Conservation (phyloP, 208 protist species). For the Tritrichomonas musculus region DNA sequence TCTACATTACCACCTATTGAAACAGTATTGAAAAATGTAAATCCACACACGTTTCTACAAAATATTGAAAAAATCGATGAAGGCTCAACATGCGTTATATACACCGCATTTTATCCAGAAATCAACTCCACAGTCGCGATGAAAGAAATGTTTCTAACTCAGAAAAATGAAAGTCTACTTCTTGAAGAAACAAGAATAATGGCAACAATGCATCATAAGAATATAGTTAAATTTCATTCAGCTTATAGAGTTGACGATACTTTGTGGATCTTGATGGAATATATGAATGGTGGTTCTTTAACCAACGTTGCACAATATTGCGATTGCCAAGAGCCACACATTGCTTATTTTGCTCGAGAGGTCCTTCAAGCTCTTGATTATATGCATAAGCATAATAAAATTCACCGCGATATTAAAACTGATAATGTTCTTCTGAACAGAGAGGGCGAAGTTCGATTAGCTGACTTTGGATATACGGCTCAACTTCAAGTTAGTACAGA, state of each 20-base stretch:
- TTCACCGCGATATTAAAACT: constrained; percentile 47
- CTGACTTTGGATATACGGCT: constrained; percentile 39
- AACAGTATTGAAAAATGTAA: background rate
- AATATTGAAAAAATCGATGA: background rate
- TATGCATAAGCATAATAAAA: constrained; percentile 35
- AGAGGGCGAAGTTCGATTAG: constrained; percentile 38
- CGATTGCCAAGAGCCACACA: constrained; percentile 27
- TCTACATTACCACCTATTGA: background rate
- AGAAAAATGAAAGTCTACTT: background rate
- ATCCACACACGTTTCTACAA: background rate
- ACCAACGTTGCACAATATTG: constrained; percentile 12
- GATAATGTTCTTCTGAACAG: constrained; percentile 41
- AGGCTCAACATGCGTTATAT: background rate
- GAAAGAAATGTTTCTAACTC: background rate
- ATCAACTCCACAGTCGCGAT: background rate
- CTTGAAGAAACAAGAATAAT: constrained; percentile 28
- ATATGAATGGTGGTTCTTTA: background rate
- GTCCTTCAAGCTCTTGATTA: constrained; percentile 37
- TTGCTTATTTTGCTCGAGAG: constrained; percentile 21
- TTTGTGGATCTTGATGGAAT: constrained; percentile 22
- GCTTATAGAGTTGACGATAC: background rate
- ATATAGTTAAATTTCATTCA: background rate
- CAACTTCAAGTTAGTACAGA: background rate
- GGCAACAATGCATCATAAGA: background rate
- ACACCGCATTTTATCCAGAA: background rate